Evolutionary conservation across 176 grass and related monocot genomes (phyloP).

Genomic region (Bothriochloa decipiens): DNA sequence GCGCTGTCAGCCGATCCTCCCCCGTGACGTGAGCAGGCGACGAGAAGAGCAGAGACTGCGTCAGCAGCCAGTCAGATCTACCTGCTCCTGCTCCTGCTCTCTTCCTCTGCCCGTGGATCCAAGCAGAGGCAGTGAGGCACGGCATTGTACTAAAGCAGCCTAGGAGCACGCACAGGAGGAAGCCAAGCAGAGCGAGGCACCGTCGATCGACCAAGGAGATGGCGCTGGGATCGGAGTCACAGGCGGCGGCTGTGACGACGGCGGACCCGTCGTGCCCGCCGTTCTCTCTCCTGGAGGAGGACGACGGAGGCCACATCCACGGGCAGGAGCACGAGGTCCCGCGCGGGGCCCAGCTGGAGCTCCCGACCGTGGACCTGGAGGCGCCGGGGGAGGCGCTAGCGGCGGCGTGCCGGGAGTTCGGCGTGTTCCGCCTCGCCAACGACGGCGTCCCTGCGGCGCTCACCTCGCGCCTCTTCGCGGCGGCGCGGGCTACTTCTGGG

Average conservation of each 20-base stretch:
- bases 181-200: neutral
- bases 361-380: constrained; percentile 45
- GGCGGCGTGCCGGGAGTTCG: constrained; percentile 44
- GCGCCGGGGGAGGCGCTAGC: neutral
- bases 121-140: neutral
- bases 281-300: constrained; percentile 7
- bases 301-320: neutral
- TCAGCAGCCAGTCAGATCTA: neutral
- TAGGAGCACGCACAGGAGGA: neutral
- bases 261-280: constrained; percentile 38
- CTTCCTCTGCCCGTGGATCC: neutral
- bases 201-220: neutral
- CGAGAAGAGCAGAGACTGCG: neutral
- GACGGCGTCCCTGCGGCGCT: constrained; percentile 60
- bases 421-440: constrained; percentile 67
- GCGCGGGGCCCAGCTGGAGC: neutral
- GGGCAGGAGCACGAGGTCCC: neutral
- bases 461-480: constrained; percentile 40
- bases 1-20: neutral
- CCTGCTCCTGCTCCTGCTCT: neutral
- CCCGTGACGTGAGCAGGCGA: neutral
- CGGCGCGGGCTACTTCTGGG: constrained; percentile 64
- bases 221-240: neutral
- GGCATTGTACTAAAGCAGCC: neutral
- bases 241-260: neutral